Percentiles rank a stretch among this genome's conserved stretches.
Conservation (phyloP, 345 rosid species). For the Lepidium sativum region DNA sequence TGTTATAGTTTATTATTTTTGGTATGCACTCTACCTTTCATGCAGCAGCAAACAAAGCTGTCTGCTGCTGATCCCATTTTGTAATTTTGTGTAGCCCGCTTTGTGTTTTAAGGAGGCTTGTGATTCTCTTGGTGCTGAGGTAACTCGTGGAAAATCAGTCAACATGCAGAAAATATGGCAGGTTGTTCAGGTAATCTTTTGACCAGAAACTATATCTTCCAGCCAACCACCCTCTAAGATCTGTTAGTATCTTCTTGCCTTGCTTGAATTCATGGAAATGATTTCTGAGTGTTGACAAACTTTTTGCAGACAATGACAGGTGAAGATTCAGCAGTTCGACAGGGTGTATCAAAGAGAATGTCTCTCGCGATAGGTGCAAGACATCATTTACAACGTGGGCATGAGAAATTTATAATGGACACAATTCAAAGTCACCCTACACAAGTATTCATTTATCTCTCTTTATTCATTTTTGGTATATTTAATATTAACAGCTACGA, state of each 20-base stretch:
- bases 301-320: slow-evolving; percentile 61
- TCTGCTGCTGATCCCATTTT: slow-evolving; percentile 8
- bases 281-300: slow-evolving; percentile 15
- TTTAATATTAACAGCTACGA: neutral
- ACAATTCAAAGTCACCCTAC: slow-evolving; percentile 91
- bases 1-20: neutral
- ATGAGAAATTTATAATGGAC: slow-evolving; percentile 87
- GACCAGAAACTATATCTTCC: neutral
- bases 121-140: slow-evolving; percentile 61
- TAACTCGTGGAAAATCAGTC: slow-evolving; percentile 85
- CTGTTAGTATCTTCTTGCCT: neutral
- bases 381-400: slow-evolving; percentile 84
- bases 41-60: neutral
- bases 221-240: slow-evolving; percentile 3
- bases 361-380: slow-evolving; percentile 84
- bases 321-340: slow-evolving; percentile 52
- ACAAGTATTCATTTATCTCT: slow-evolving; percentile 47
- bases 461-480: neutral
- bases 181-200: slow-evolving; percentile 64
- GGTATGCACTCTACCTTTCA: neutral
- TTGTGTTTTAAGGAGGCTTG: slow-evolving; percentile 70
- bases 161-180: slow-evolving; percentile 96
- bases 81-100: slow-evolving; percentile 50
- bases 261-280: neutral
- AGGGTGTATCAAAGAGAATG: slow-evolving; percentile 65